Conservation (phyloP, 176 grass and related monocot species). For the Paspalum notatum region DNA sequence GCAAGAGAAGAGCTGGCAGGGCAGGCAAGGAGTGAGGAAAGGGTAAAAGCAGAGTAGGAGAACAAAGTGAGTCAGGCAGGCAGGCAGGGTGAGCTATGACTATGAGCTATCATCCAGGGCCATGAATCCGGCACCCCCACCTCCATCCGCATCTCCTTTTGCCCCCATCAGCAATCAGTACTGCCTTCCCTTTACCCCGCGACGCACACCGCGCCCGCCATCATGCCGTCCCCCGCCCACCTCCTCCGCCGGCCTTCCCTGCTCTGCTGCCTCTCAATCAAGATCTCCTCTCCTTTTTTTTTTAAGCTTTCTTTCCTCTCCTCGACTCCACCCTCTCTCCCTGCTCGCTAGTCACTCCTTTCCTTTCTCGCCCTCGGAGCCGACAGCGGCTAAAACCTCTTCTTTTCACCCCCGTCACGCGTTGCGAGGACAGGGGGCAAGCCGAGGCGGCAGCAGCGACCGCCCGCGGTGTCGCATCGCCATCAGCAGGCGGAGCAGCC, state of each 20-base stretch:
- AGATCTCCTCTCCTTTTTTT: neutral
- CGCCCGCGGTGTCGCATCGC: neutral
- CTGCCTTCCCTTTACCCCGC: conserved; percentile 43
- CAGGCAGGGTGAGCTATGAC: neutral
- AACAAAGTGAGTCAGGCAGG: neutral
- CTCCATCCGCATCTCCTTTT: conserved; percentile 17
- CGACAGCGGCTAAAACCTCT: no score
- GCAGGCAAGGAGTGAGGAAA: no score
- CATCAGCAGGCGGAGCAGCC: neutral
- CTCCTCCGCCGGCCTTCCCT: neutral
- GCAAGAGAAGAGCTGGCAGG: no score
- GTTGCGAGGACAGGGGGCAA: neutral
- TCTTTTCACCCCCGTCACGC: neutral
- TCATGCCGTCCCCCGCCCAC: conserved; percentile 13
- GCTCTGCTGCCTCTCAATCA: conserved; percentile 5
- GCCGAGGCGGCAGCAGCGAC: neutral
- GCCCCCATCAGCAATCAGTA: conserved; percentile 35
- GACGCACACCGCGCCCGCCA: conserved; percentile 30
- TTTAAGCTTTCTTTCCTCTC: neutral
- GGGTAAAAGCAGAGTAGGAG: no score
- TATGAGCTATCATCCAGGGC: neutral
- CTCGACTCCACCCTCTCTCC: no score
- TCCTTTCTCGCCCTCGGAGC: neutral
- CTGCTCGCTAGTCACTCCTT: neutral
- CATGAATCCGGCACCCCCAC: neutral